A percentile compares a stretch with the other conserved stretches of the same genome.
These are phyloP conservation scores for Coniochaeta prunicola DNA, from an alignment of 2,329 filamentous ascomycete species.

Conservation along the genomic window DNA sequence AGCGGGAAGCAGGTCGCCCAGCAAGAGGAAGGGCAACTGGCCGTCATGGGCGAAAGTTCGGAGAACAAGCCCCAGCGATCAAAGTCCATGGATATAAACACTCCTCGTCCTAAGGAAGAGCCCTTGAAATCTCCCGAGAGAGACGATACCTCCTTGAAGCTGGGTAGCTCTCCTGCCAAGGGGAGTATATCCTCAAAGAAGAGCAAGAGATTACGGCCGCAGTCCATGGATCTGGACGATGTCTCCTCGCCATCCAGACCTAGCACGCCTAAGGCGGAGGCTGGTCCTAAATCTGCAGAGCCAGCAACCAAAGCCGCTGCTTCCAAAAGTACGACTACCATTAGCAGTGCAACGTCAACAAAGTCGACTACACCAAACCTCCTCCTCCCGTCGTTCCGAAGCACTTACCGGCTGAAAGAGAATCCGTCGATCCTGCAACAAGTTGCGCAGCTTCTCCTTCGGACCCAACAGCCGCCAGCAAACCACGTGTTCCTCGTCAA, in stretches of 20 bases:
- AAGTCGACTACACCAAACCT: constrained; percentile 49
- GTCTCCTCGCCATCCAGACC: constrained; percentile 23
- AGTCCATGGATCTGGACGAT: constrained; percentile 40
- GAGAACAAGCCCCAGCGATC: constrained; percentile 46
- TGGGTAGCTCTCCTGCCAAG: constrained; percentile 15
- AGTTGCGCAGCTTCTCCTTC: constrained; percentile 50
- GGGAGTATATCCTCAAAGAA: constrained; percentile 24
- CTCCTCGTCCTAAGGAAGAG: constrained; percentile 24
- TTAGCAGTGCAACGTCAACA: constrained; percentile 18
- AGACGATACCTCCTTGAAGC: constrained; percentile 18
- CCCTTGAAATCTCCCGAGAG: constrained; percentile 21
- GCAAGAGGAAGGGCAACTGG: constrained; percentile 42
- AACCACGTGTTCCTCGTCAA: constrained; percentile 68
- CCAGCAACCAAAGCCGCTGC: constrained; percentile 14
- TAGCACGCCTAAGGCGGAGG: constrained; percentile 24
- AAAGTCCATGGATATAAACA: constrained; percentile 33
- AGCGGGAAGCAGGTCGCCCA: constrained; percentile 19
- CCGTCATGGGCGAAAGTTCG: constrained; percentile 49
- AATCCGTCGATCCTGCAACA: constrained; percentile 66
- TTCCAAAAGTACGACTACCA: not conserved
- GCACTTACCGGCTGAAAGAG: constrained; percentile 60
- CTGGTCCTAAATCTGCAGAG: constrained; percentile 14
- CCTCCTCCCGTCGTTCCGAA: constrained; percentile 61
- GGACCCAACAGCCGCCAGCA: constrained; percentile 46
- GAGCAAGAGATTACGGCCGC: constrained; percentile 36